phyloP scores from a whole-genome alignment of 257 asterid species.

The Lycium barbarum region DNA sequence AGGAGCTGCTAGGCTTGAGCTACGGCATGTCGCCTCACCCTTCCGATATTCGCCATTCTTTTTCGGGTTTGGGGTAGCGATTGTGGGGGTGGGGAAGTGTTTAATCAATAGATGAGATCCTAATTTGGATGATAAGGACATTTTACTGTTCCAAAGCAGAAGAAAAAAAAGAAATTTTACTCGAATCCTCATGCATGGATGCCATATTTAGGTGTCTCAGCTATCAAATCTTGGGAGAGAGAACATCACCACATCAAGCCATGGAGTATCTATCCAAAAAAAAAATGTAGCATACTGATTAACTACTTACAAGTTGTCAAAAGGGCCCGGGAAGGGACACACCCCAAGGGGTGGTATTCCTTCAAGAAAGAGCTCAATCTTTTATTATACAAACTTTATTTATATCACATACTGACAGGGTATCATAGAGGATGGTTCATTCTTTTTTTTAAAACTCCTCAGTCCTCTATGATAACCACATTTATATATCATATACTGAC shows the following conservation, averaged over 20 bases:
- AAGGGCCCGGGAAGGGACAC: too few relatives aligned
- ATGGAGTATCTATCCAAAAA: background rate
- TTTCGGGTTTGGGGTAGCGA: too few relatives aligned
- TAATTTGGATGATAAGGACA: background rate
- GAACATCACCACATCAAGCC: background rate
- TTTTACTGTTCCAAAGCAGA: background rate
- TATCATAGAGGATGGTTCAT: too few relatives aligned
- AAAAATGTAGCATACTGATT: background rate
- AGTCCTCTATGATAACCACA: too few relatives aligned
- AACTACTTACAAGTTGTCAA: background rate
- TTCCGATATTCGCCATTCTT: background rate
- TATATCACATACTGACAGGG: too few relatives aligned
- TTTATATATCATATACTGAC: too few relatives aligned
- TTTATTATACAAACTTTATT: too few relatives aligned
- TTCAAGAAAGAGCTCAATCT: too few relatives aligned
- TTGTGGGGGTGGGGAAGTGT: too few relatives aligned
- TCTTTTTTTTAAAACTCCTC: too few relatives aligned
- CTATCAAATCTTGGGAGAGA: background rate
- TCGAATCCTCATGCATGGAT: background rate
- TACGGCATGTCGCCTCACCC: background rate
- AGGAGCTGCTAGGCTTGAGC: background rate
- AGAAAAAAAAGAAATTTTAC: background rate
- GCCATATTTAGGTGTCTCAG: background rate
- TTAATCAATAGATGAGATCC: background rate
- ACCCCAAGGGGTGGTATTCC: too few relatives aligned